Percentiles rank a stretch among this genome's conserved stretches.
Conservation (phyloP, 108 stramenopile genomes). For the Cyclostephanos tholiformis region DNA sequence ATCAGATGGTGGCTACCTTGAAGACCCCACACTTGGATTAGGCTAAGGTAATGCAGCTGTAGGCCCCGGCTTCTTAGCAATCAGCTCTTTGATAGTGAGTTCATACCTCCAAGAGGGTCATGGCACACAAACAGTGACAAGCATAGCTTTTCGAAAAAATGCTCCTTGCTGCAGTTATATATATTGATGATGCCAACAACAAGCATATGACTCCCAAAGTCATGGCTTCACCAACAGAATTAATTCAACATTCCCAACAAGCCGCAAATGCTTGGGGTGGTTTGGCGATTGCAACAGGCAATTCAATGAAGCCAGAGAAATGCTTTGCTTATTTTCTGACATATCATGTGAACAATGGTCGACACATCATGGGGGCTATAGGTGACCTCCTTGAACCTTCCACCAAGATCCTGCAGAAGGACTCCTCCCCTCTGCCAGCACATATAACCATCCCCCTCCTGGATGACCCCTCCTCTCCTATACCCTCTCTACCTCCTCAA, state of each 20-base stretch:
- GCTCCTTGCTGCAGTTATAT: slow-evolving; percentile 15
- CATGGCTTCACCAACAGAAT: background rate
- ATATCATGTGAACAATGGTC: background rate
- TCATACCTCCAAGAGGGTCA: slow-evolving; percentile 13
- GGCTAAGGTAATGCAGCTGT: slow-evolving; percentile 14
- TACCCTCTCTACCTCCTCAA: background rate
- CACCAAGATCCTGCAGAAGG: too few relatives aligned
- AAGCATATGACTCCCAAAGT: background rate
- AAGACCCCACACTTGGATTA: background rate
- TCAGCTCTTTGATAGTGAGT: background rate
- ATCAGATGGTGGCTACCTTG: background rate
- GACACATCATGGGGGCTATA: background rate
- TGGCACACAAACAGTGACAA: background rate
- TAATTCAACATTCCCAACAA: background rate
- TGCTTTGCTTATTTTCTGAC: background rate
- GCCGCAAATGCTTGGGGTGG: background rate
- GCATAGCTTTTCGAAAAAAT: background rate
- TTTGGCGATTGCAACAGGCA: background rate
- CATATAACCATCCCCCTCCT: background rate
- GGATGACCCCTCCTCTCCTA: background rate
- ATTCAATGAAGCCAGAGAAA: background rate
- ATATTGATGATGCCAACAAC: slow-evolving; percentile 16
- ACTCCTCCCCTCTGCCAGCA: background rate
- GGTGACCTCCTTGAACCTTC: too few relatives aligned
- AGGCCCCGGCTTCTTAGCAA: background rate